phyloP scores from a whole-genome alignment of 495 filamentous ascomycete genomes.

The Evansstolkia leycettana region DNA sequence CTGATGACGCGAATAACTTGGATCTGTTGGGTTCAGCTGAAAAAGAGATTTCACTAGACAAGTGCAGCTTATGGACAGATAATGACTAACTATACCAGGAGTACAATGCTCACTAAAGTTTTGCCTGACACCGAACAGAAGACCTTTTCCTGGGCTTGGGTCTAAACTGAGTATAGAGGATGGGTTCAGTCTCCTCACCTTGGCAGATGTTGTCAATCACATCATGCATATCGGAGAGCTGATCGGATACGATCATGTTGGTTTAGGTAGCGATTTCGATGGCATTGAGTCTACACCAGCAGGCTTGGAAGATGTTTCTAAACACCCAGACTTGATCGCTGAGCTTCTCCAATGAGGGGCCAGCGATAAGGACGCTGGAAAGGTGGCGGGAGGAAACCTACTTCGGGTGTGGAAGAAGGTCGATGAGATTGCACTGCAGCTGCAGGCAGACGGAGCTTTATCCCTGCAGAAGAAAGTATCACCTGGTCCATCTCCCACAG shows the following conservation, averaged over 20 bases:
- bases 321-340: slow-evolving; percentile 67
- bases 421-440: slow-evolving; percentile 48
- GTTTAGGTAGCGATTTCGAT: slow-evolving; percentile 53
- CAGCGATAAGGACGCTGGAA: slow-evolving; percentile 50
- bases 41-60: too few species aligned
- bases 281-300: slow-evolving; percentile 35
- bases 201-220: slow-evolving; percentile 63
- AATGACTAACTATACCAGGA: too few species aligned
- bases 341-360: slow-evolving; percentile 58
- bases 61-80: too few species aligned
- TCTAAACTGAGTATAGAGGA: too few species aligned
- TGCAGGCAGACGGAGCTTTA: slow-evolving; percentile 46
- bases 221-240: slow-evolving; percentile 42
- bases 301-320: slow-evolving; percentile 64
- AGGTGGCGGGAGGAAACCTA: slow-evolving; percentile 62
- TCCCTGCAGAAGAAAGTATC: slow-evolving; percentile 65
- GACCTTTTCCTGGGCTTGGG: too few species aligned
- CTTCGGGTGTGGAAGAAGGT: slow-evolving; percentile 64
- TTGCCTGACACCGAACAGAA: too few species aligned
- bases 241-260: slow-evolving; percentile 48
- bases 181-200: too few species aligned
- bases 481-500: too few species aligned
- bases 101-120: too few species aligned
- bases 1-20: too few species aligned
- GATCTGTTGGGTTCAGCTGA: too few species aligned